Evolutionary conservation across 805 yeast genomes (phyloP).

Genomic region (Starmerella geochares): DNA sequence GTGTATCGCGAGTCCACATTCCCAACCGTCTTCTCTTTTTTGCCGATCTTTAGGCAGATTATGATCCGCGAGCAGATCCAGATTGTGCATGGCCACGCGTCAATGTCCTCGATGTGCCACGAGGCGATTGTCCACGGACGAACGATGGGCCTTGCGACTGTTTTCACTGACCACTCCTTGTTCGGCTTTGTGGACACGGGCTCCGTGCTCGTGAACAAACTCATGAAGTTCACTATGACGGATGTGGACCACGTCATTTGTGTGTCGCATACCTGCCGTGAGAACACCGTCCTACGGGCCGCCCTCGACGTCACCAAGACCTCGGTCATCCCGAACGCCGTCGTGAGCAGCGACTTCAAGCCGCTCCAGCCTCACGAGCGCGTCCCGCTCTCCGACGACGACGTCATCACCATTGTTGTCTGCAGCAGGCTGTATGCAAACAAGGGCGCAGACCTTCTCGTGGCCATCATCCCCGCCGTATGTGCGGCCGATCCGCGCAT

Average conservation of each 20-base stretch:
- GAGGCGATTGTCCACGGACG: slow-evolving; percentile 88
- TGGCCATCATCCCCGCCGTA: slow-evolving; percentile 74
- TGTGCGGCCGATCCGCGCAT: slow-evolving; percentile 56
- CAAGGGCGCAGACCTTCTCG: slow-evolving; percentile 85
- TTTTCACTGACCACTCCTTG: slow-evolving; percentile 89
- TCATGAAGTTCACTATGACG: slow-evolving; percentile 68
- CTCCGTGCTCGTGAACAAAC: slow-evolving; percentile 75
- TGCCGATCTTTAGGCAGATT: slow-evolving; percentile 77
- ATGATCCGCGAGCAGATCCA: slow-evolving; percentile 76
- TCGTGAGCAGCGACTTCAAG: slow-evolving; percentile 68
- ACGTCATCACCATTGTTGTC: slow-evolving; percentile 66
- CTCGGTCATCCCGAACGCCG: slow-evolving; percentile 94
- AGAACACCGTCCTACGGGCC: slow-evolving; percentile 84
- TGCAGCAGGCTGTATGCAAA: slow-evolving; percentile 89
- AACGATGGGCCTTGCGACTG: slow-evolving; percentile 84
- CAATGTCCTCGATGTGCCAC: slow-evolving; percentile 73
- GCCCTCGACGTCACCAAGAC: slow-evolving; percentile 65
- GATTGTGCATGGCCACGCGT: slow-evolving; percentile 91
- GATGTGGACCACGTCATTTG: slow-evolving; percentile 92
- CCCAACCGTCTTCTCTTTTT: slow-evolving; percentile 81
- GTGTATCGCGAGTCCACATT: slow-evolving; percentile 75
- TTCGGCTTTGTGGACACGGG: slow-evolving; percentile 87
- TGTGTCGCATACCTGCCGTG: slow-evolving; percentile 93
- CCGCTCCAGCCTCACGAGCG: slow-evolving; percentile 28
- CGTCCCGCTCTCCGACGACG: slow-evolving; percentile 26